Evolutionary conservation across 2,329 filamentous ascomycete species (phyloP).

Genomic region (Helotiales sp.): DNA sequence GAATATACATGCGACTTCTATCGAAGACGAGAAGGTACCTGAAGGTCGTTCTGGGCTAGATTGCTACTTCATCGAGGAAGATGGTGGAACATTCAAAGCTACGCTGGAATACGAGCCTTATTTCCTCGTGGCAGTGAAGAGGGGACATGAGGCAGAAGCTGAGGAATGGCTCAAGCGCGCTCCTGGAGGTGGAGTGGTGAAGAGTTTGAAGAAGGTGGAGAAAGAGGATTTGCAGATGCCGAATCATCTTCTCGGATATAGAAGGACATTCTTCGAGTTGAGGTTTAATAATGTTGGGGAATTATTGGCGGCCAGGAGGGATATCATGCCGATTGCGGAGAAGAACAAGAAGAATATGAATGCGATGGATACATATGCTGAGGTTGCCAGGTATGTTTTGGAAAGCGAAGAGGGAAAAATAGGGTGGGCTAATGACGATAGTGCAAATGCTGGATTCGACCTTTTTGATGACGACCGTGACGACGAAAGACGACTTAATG

Average conservation of each 20-base stretch:
- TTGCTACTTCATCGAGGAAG: constrained; percentile 94
- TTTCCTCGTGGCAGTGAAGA: constrained; percentile 88
- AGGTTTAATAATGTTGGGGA: constrained; percentile 86
- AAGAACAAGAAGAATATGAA: constrained; percentile 96
- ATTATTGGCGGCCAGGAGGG: constrained; percentile 78
- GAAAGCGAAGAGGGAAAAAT: neutral
- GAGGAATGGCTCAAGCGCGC: constrained; percentile 91
- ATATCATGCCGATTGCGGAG: constrained; percentile 87
- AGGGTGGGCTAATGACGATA: constrained; percentile 40
- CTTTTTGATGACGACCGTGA: constrained; percentile 88
- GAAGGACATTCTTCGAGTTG: constrained; percentile 83
- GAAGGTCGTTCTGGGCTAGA: constrained; percentile 89
- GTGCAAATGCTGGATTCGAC: constrained; percentile 81
- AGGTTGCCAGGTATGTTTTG: constrained; percentile 78
- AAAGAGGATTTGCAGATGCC: constrained; percentile 95
- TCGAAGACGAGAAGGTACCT: constrained; percentile 80
- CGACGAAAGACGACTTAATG: constrained; percentile 76
- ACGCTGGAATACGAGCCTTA: constrained; percentile 97
- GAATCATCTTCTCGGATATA: constrained; percentile 91
- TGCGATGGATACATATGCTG: constrained; percentile 97
- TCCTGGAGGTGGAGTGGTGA: constrained; percentile 77
- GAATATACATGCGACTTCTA: constrained; percentile 86
- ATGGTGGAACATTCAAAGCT: constrained; percentile 85
- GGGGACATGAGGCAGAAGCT: constrained; percentile 85
- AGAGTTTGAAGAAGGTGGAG: constrained; percentile 72